Percentiles rank a stretch among this genome's conserved stretches.
phyloP scores from a whole-genome alignment of 2,329 filamentous ascomycete species.

The Phoma sp. region DNA sequence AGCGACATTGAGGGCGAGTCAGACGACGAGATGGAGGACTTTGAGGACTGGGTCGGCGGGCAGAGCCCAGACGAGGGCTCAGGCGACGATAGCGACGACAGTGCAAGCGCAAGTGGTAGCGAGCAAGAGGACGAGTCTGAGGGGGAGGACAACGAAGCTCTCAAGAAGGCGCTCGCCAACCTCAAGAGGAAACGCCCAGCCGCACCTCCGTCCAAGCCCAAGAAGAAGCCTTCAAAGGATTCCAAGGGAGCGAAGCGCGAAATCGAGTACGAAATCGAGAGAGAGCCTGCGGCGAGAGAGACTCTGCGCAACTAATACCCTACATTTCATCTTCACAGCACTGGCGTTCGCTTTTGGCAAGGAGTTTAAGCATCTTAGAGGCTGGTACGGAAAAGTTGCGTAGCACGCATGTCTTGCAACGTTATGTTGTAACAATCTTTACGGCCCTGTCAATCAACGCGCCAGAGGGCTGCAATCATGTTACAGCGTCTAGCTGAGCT shows the following conservation, averaged over 20 bases:
- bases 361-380: constrained; percentile 19
- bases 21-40: constrained; percentile 72
- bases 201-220: constrained; percentile 59
- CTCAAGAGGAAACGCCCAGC: constrained; percentile 64
- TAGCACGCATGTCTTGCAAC: neutral
- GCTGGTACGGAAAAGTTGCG: constrained; percentile 15
- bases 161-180: constrained; percentile 62
- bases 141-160: constrained; percentile 60
- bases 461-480: neutral
- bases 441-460: neutral
- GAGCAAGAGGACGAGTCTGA: constrained; percentile 63
- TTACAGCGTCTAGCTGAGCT: neutral
- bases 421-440: neutral
- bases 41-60: constrained; percentile 92
- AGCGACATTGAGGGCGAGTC: constrained; percentile 79
- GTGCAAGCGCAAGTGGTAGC: constrained; percentile 57
- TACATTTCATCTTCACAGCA: constrained; percentile 16
- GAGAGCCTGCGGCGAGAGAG: constrained; percentile 56
- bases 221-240: constrained; percentile 60
- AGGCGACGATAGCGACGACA: constrained; percentile 65
- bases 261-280: constrained; percentile 80
- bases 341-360: constrained; percentile 23
- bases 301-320: constrained; percentile 41
- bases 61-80: constrained; percentile 63
- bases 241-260: constrained; percentile 67